A percentile compares a stretch with the other conserved stretches of the same genome.
Conservation (phyloP, 1,139 yeast species). For the Geotrichum siamense region DNA sequence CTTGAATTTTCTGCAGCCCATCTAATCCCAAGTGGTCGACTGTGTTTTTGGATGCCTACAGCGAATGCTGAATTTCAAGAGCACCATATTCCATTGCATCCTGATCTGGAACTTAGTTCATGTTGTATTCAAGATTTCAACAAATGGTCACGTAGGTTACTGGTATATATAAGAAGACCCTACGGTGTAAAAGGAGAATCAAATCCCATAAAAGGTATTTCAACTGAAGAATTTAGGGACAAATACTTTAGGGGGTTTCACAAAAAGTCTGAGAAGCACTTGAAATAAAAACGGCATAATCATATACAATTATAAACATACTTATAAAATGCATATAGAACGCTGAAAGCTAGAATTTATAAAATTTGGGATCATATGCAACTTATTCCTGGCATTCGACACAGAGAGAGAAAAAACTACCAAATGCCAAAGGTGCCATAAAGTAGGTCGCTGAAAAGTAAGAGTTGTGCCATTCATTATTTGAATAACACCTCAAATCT, state of each 20-base stretch:
- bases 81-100: slow-evolving; percentile 72
- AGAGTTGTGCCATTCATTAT: no score
- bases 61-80: slow-evolving; percentile 78
- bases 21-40: slow-evolving; percentile 65
- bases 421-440: no score
- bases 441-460: no score
- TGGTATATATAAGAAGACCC: slow-evolving; percentile 72
- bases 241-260: slow-evolving; percentile 69
- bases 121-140: slow-evolving; percentile 82
- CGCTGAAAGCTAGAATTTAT: no score
- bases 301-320: no score
- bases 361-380: no score
- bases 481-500: no score
- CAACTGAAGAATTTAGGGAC: slow-evolving; percentile 58
- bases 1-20: slow-evolving; percentile 64
- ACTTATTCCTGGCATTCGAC: no score
- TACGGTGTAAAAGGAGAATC: slow-evolving; percentile 52
- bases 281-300: no score
- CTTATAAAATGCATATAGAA: no score
- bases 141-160: slow-evolving; percentile 83
- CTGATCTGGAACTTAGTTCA: slow-evolving; percentile 59
- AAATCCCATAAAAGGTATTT: slow-evolving; percentile 37
- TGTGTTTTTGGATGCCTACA: slow-evolving; percentile 98
- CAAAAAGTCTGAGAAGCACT: slow-evolving; percentile 7
- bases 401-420: no score